Evolutionary conservation across 1,139 yeast genomes (phyloP), one percentile per base, ranked within the genome.

Genomic region (Blastobotrys malaysiensis): DNA sequence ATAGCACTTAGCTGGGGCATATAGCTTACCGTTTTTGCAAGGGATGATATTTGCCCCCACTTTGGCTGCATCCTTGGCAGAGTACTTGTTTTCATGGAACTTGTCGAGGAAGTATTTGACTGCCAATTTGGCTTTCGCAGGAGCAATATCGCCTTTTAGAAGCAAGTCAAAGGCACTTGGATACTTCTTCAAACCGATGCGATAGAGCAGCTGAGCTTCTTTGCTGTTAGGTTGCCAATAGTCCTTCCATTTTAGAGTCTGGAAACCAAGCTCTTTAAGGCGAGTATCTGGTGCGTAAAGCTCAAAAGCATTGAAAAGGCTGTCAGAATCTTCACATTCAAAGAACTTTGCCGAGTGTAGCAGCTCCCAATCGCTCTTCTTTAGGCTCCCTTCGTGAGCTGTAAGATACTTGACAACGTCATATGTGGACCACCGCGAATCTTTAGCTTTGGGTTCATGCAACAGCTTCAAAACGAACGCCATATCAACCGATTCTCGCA

Each of bases 401-500:
- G 67, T 62, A 19, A 73, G 59, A 53, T 74, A 73, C 24, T 64
- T 63, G 24, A 73, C 65, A 24, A 74, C 67, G 50, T 73, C 76
- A 22, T 55, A 59, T 2, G 72, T 66, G 1, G 72, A 63, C 76
- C 77, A 73, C 11, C 54, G 48, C 11, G 49, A 46, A 11, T 56
- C 55, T 1, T 45, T 51, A 9, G 63, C 63, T 26, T 59, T 63
- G 0, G 67, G 63, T 45, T 59, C 59, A 47, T 69, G 68, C 16
- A 74, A 55, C 9, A 69, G 63, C 27, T 70, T 63, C 52, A 73
- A 60, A 9, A 74, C 75, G 54, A 69, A 66, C n/a, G 66, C 66
- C 66, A 73, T 68, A 52, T 73, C 76, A 11, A 73, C 71, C 1
- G 77, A 71, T 56, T 68, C 71, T 31, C 77, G 67, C 22, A 73